phyloP scores from a whole-genome alignment of 768 basidiomycete species.

The Sutorius australiensis region DNA sequence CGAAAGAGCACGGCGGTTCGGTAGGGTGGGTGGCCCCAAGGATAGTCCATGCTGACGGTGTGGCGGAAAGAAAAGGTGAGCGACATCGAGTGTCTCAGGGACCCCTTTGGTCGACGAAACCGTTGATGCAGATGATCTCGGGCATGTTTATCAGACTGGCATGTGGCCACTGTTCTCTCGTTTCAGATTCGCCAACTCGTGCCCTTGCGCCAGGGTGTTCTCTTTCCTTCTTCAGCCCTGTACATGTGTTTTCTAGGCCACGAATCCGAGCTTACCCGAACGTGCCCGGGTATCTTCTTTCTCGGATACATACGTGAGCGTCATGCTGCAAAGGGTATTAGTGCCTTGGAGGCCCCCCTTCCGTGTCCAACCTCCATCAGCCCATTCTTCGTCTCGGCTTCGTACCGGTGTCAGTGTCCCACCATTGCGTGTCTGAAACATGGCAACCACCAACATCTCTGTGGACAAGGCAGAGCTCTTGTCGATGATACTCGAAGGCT shows the following conservation, averaged over 20 bases:
- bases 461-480: background rate
- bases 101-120: too few relatives aligned
- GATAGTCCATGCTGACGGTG: too few relatives aligned
- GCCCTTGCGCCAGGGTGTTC: background rate
- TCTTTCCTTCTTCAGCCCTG: background rate
- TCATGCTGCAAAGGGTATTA: background rate
- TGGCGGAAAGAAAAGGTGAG: too few relatives aligned
- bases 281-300: background rate
- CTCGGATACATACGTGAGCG: background rate
- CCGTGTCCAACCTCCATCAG: too few relatives aligned
- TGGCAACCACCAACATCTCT: background rate
- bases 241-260: background rate
- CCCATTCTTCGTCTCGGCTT: background rate
- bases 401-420: background rate
- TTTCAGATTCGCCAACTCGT: background rate
- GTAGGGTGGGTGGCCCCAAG: too few relatives aligned
- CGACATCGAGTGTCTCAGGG: too few relatives aligned
- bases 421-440: background rate
- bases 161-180: background rate
- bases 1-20: background rate
- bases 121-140: too few relatives aligned
- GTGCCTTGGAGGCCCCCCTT: background rate
- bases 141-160: too few relatives aligned
- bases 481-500: background rate
- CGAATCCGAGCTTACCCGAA: background rate